Evolutionary conservation across 495 filamentous ascomycete species (phyloP).

Genomic region (Lentithecium fluviatile): DNA sequence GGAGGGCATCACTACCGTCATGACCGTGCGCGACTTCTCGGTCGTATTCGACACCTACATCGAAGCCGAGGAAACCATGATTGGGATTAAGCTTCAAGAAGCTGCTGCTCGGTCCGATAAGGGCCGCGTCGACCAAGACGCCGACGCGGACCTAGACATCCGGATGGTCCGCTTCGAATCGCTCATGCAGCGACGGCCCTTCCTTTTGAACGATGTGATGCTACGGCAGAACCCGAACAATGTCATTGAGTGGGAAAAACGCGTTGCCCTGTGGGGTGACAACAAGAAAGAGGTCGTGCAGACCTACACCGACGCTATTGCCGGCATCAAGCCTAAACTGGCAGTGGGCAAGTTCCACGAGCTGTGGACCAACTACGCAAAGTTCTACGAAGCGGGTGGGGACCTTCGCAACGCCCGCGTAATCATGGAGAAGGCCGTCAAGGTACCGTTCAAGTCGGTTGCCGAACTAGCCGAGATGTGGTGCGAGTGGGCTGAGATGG

Average conservation of each 20-base stretch:
- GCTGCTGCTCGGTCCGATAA: conserved; percentile 80
- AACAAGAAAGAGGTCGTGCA: conserved; percentile 89
- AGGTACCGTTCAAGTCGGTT: conserved; percentile 93
- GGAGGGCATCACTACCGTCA: conserved; percentile 94
- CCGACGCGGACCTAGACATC: conserved; percentile 94
- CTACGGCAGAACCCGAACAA: conserved; percentile 96
- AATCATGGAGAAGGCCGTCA: conserved; percentile 97
- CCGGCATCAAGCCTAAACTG: conserved; percentile 89
- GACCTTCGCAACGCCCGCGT: conserved; percentile 82
- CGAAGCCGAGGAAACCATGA: conserved; percentile 96
- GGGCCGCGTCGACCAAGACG: conserved; percentile 75
- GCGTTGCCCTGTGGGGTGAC: conserved; percentile 90
- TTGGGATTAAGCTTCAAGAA: conserved; percentile 83
- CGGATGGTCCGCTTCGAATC: conserved; percentile 98
- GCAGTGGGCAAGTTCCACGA: conserved; percentile 92
- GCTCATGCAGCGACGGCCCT: conserved; percentile 94
- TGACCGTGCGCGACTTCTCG: conserved; percentile 99
- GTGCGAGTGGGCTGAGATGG: conserved; percentile 99
- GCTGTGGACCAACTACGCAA: conserved; percentile 96
- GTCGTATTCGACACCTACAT: conserved; percentile 94
- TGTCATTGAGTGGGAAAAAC: conserved; percentile 95
- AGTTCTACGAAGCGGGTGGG: conserved; percentile 89
- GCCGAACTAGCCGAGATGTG: conserved; percentile 95
- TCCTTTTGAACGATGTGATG: conserved; percentile 94
- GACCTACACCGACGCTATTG: conserved; percentile 93